These are phyloP conservation scores for Quercus gilva DNA, from an alignment of 306 rosid species.

Conservation along the genomic window DNA sequence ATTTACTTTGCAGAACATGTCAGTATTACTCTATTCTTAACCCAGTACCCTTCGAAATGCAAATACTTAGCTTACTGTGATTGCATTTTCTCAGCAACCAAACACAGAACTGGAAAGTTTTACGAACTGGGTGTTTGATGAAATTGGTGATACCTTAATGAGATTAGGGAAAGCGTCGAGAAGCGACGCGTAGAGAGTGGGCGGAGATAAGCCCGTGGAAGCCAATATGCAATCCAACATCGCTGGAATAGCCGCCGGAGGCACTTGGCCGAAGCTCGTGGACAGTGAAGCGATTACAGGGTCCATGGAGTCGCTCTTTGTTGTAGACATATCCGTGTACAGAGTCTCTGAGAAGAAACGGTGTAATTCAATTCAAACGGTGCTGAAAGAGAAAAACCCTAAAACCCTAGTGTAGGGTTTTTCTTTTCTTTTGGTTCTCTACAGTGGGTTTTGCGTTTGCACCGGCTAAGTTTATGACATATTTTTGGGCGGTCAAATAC, in stretches of 20 bases:
- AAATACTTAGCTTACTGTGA: not conserved
- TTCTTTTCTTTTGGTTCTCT: not conserved
- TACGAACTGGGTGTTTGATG: slow-evolving; percentile 1
- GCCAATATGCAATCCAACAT: slow-evolving; percentile 68
- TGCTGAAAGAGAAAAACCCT: not conserved
- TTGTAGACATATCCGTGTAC: slow-evolving; percentile 27
- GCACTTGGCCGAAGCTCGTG: slow-evolving; percentile 57
- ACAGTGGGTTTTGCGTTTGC: too few species aligned
- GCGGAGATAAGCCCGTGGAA: slow-evolving; percentile 61
- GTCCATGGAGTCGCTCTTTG: slow-evolving; percentile 35
- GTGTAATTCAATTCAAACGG: not conserved
- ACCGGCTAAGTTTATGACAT: too few species aligned
- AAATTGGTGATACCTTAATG: slow-evolving; percentile 43
- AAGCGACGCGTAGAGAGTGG: slow-evolving; percentile 55
- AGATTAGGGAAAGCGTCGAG: slow-evolving; percentile 46
- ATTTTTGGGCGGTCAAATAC: too few species aligned
- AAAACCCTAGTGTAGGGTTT: not conserved
- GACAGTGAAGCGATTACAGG: slow-evolving; percentile 50
- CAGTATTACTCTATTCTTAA: not conserved
- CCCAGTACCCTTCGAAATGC: not conserved
- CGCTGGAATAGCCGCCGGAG: slow-evolving; percentile 66
- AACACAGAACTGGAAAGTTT: not conserved
- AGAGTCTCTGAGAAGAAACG: not conserved
- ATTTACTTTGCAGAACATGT: not conserved
- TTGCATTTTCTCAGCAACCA: slow-evolving; percentile 4